Evolutionary conservation across 306 rosid species (phyloP).

Genomic region (Prunus mira): DNA sequence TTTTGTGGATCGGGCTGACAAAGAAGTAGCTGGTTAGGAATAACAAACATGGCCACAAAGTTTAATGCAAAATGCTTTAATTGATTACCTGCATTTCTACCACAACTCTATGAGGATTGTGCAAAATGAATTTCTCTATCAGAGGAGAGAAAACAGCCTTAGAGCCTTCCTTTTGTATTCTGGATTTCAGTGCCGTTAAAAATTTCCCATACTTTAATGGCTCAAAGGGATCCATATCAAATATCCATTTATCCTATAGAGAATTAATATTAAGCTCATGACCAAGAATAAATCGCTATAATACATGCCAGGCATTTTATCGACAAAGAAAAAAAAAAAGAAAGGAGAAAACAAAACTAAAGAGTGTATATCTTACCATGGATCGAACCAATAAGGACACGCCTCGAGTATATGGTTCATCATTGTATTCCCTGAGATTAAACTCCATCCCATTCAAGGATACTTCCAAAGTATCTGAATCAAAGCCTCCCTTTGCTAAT

Average conservation of each 20-base stretch:
- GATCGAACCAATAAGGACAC: constrained; percentile 94
- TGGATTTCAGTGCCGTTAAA: constrained; percentile 74
- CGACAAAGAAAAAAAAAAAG: neutral
- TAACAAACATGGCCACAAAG: neutral
- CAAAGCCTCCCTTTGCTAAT: constrained; percentile 84
- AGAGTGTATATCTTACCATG: constrained; percentile 54
- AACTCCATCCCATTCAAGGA: constrained; percentile 99
- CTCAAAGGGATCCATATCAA: constrained; percentile 95
- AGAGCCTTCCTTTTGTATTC: constrained; percentile 81
- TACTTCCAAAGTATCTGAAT: constrained; percentile 85
- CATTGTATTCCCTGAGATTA: constrained; percentile 93
- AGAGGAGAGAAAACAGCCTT: constrained; percentile 87
- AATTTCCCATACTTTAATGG: constrained; percentile 93
- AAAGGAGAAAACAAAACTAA: constrained; percentile 9
- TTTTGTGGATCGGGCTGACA: constrained; percentile 91
- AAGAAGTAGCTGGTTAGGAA: constrained; percentile 21
- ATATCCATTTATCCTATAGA: constrained; percentile 90
- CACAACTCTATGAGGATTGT: constrained; percentile 80
- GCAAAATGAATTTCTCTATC: constrained; percentile 77
- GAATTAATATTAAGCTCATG: constrained; percentile 8
- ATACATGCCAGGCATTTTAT: no score
- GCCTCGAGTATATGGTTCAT: constrained; percentile 95
- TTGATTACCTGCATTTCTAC: constrained; percentile 88
- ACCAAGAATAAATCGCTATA: constrained; percentile 2
- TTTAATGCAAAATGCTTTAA: constrained; percentile 6